Base-by-base conservation (phyloP, 495 filamentous ascomycete species). In the Penicillium paxilli region DNA sequence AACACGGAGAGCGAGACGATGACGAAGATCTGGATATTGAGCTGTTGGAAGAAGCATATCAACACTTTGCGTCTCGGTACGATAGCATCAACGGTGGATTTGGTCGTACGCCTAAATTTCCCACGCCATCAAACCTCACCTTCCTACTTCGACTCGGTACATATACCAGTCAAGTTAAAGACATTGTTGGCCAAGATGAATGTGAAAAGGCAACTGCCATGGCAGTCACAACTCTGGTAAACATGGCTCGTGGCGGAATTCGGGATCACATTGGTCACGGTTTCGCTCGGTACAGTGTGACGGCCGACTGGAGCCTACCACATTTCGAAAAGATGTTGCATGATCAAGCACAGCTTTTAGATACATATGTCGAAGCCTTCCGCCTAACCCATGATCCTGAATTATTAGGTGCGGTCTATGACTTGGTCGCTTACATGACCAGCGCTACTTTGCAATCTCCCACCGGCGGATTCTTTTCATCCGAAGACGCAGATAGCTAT, bases 301-400 rank as follows among this genome's bases (percentile, higher is more conserved):
- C 94, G 5, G 73, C 80, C 22, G 88, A 97, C 68, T 98, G 94
- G 94, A 86, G 83, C 49, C 70, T 98, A 35, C 94, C 94, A 21
- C 92, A 96, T 63, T 98, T 98, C 63, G 94, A 98, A 72, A 98
- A 98, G 79, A 96, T 98, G 90, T 83, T 97, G 3, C 92, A 93
- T 51, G 95, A 98, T 64, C 93, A 98, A 59, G 90, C 88, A 7
- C 88, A 97, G 55, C 82, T 98, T 11, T 71, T 98, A 12, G 82
- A 88, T 54, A 81, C 91, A 20, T 98, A 95, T 64, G 78, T 96
- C 5, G 93, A 98, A 63, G 93, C 88, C 0, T 98, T 91, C 75
- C 79, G 92, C 10, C 72, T 88, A 5, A 86, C 84, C 9, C 78
- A 82, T 51, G 82, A 88, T 28, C 70, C 80, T 17, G 88, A 93